phyloP scores from a whole-genome alignment of 495 filamentous ascomycete species.

The Penicillium argentinense region DNA sequence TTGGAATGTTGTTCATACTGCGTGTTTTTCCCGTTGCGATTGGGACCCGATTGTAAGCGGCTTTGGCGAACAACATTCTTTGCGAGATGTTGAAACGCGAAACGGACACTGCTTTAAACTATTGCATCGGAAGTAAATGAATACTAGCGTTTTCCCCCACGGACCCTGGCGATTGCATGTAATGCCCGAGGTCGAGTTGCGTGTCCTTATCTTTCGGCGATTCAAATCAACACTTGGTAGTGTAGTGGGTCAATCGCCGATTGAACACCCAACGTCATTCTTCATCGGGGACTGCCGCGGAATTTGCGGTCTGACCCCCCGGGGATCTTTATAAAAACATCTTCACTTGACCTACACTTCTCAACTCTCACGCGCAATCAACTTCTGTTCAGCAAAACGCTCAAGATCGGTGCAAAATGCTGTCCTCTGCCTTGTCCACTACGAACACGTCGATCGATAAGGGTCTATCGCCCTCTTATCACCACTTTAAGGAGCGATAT shows the following conservation, averaged over 20 bases:
- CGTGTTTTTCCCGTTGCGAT: too few species aligned
- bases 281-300: slow-evolving; percentile 12
- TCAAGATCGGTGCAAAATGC: too few species aligned
- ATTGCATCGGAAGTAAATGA: too few species aligned
- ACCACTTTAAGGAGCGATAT: slow-evolving; percentile 23
- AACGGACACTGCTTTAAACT: too few species aligned
- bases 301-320: slow-evolving; percentile 1
- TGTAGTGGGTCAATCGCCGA: slow-evolving; percentile 16
- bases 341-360: slow-evolving; percentile 1
- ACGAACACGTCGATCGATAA: slow-evolving; percentile 10
- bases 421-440: slow-evolving; percentile 13
- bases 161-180: too few species aligned
- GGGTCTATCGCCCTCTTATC: slow-evolving; percentile 17
- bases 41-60: too few species aligned
- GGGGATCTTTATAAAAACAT: slow-evolving; percentile 3
- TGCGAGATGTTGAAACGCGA: too few species aligned
- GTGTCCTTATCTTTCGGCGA: slow-evolving; percentile 1
- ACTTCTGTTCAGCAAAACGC: too few species aligned
- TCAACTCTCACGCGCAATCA: neutral
- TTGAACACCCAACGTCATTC: slow-evolving; percentile 10
- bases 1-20: too few species aligned
- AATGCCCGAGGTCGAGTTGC: too few species aligned
- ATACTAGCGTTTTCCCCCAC: too few species aligned
- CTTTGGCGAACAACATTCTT: too few species aligned
- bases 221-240: neutral